Evolutionary conservation across 176 grass and related monocot genomes (phyloP).

Genomic region (Oryza punctata): DNA sequence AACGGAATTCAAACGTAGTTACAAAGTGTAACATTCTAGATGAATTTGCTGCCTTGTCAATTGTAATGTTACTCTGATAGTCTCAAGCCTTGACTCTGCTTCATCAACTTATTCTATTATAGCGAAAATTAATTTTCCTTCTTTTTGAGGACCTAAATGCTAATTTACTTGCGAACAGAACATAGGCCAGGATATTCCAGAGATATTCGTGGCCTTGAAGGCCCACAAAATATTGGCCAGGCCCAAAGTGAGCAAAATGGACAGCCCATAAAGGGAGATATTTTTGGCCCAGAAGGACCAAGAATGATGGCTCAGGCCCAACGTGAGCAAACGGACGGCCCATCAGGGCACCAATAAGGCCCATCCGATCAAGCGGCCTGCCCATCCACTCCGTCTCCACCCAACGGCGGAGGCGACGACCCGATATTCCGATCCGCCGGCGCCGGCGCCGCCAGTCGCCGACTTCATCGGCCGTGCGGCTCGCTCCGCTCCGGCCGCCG

Average conservation of each 20-base stretch:
- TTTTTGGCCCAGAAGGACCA: no score
- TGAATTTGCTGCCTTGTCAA: not conserved
- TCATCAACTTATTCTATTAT: not conserved
- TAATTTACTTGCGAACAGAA: not conserved
- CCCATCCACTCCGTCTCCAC: not conserved
- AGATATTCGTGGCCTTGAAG: no score
- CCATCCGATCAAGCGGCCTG: not conserved
- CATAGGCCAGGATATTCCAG: no score
- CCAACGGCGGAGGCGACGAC: not conserved
- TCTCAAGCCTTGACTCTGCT: not conserved
- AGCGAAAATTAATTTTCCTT: no score
- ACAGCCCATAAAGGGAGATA: no score
- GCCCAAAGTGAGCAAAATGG: no score
- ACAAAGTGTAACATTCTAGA: not conserved
- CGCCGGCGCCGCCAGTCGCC: slow-evolving; percentile 1
- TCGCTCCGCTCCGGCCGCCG: not conserved
- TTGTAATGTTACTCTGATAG: not conserved
- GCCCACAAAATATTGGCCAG: not conserved
- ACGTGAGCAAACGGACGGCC: not conserved
- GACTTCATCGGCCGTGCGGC: not conserved
- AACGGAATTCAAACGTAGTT: not conserved
- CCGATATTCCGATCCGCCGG: not conserved
- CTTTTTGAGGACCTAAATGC: not conserved
- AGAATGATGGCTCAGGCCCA: not conserved
- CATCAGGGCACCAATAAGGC: no score